Percentiles rank a stretch among this genome's conserved stretches.
These are phyloP conservation scores for Spinellus fusiger DNA, from an alignment of 192 early-diverging fungal genomes.

Conservation along the genomic window DNA sequence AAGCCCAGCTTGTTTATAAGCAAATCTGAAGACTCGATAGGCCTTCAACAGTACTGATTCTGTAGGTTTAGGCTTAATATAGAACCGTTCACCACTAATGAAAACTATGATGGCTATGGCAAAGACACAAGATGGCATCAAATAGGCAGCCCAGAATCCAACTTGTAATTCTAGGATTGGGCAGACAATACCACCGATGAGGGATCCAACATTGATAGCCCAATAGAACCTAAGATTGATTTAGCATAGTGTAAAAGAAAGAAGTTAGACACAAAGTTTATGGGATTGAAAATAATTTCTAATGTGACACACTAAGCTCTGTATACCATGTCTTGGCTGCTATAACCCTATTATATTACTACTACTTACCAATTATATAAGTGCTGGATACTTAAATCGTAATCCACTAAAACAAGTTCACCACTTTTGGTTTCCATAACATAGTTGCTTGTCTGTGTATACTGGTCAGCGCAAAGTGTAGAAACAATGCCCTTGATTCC, in stretches of 20 bases:
- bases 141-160: conserved; percentile 57
- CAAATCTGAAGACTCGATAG: conserved; percentile 24
- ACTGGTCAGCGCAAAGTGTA: conserved; percentile 58
- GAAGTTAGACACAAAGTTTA: no score
- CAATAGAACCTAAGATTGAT: conserved; percentile 50
- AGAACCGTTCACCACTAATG: conserved; percentile 42
- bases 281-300: no score
- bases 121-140: conserved; percentile 56
- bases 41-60: conserved; percentile 50
- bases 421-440: conserved; percentile 44
- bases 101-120: conserved; percentile 42
- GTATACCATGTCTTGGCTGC: no score
- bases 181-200: conserved; percentile 40
- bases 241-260: no score
- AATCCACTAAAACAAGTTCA: conserved; percentile 47
- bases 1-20: conserved; percentile 2
- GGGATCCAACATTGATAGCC: conserved; percentile 59
- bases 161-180: conserved; percentile 41
- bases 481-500: conserved; percentile 30
- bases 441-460: conserved; percentile 35
- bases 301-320: no score
- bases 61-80: conserved; percentile 41
- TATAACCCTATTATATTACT: no score
- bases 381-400: conserved; percentile 52
- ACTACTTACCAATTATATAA: conserved; percentile 55